Conservation (phyloP, 495 filamentous ascomycete genomes). For the Alectoria sarmentosa region DNA sequence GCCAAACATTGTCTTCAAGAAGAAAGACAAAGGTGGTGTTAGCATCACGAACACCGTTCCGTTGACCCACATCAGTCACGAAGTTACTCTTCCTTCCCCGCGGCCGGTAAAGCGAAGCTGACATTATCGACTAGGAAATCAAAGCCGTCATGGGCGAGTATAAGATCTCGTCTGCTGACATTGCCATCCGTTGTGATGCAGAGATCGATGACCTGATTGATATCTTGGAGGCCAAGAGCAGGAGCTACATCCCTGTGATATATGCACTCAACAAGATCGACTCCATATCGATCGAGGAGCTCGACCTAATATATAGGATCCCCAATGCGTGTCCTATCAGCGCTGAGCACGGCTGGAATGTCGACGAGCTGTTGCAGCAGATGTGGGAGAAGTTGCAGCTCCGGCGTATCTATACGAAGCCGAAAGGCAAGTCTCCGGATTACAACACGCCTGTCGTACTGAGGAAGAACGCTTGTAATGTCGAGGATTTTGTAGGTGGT, state of each 20-base stretch:
- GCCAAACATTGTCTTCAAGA: conserved; percentile 96
- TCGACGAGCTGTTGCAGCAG: conserved; percentile 91
- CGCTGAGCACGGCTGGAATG: conserved; percentile 96
- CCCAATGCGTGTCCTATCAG: conserved; percentile 95
- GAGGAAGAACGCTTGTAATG: conserved; percentile 68
- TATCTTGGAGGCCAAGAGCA: conserved; percentile 87
- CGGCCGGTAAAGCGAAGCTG: conserved; percentile 1
- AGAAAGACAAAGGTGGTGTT: conserved; percentile 98
- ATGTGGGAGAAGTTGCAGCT: conserved; percentile 98
- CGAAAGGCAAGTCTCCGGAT: conserved; percentile 90
- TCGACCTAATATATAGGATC: conserved; percentile 93
- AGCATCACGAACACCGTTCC: conserved; percentile 89
- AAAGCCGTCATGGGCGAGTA: conserved; percentile 97
- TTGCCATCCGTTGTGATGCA: conserved; percentile 95
- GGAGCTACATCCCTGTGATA: conserved; percentile 94
- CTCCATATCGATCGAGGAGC: conserved; percentile 92
- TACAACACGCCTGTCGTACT: conserved; percentile 90
- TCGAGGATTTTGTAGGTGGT: conserved; percentile 89
- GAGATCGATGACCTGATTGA: conserved; percentile 91
- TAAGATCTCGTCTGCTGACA: conserved; percentile 93
- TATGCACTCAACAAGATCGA: conserved; percentile 99
- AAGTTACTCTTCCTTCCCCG: conserved; percentile 41
- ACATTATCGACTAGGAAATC: conserved; percentile 60
- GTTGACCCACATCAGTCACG: conserved; percentile 84
- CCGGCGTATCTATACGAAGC: conserved; percentile 93